phyloP scores from a whole-genome alignment of 345 rosid genomes.

The Ceriops tagal region DNA sequence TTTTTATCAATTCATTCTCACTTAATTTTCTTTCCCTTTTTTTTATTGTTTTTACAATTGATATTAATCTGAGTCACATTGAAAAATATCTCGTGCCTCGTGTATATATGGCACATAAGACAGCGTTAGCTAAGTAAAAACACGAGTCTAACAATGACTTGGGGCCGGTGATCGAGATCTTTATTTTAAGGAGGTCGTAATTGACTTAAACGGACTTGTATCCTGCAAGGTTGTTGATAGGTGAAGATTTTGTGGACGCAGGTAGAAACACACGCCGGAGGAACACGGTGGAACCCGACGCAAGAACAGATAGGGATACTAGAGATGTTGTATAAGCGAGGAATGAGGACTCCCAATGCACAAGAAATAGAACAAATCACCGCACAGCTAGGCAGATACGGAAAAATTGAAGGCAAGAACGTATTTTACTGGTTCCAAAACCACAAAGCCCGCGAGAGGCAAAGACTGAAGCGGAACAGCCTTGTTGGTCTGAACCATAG shows the following conservation, averaged over 20 bases:
- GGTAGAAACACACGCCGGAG: constrained; percentile 94
- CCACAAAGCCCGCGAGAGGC: constrained; percentile 98
- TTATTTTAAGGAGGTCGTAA: too few relatives aligned
- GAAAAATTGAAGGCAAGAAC: constrained; percentile 95
- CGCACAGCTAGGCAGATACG: constrained; percentile 66
- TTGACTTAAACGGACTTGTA: not conserved
- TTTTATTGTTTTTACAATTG: too few relatives aligned
- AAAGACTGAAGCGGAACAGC: constrained; percentile 81
- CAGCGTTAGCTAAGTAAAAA: too few relatives aligned
- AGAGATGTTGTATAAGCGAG: constrained; percentile 82
- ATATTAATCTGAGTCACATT: too few relatives aligned
- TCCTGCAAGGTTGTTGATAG: not conserved
- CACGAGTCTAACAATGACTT: too few relatives aligned
- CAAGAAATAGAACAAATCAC: constrained; percentile 94
- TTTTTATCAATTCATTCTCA: too few relatives aligned
- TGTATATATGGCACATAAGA: too few relatives aligned
- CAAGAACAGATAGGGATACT: constrained; percentile 94
- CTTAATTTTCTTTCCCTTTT: too few relatives aligned
- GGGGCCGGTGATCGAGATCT: too few relatives aligned
- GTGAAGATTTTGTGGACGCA: constrained; percentile 13
- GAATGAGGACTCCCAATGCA: constrained; percentile 93
- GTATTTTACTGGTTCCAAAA: constrained; percentile 99
- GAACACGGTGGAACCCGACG: constrained; percentile 97
- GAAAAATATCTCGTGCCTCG: too few relatives aligned
- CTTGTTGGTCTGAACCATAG: constrained; percentile 46